These are phyloP conservation scores for Pleurotus platypus DNA, from an alignment of 768 basidiomycete species.

Conservation along the genomic window DNA sequence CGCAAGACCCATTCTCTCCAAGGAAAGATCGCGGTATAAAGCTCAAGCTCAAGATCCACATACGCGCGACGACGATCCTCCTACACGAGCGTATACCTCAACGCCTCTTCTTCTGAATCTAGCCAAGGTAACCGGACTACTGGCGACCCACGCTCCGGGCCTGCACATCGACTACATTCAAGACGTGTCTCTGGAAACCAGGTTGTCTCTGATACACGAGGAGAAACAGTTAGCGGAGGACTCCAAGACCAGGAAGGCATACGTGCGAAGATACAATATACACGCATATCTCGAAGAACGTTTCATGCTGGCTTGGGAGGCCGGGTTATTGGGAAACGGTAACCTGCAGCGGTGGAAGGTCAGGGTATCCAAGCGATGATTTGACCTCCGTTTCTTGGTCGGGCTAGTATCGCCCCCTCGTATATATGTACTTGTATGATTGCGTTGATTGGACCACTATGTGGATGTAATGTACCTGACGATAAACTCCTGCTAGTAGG, in stretches of 20 bases:
- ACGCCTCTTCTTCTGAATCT: constrained; percentile 35
- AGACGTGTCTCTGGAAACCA: constrained; percentile 37
- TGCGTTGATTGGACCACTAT: background rate
- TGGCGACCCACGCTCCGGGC: constrained; percentile 23
- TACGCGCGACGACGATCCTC: background rate
- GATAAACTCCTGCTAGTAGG: constrained; percentile 40
- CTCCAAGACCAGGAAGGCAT: constrained; percentile 17
- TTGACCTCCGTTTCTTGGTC: background rate
- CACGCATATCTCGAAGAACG: constrained; percentile 42
- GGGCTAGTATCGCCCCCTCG: background rate
- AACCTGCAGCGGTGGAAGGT: constrained; percentile 47
- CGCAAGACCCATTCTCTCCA: background rate
- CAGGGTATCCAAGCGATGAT: constrained; percentile 20
- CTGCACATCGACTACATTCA: constrained; percentile 28
- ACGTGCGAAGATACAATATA: constrained; percentile 28
- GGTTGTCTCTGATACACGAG: constrained; percentile 18
- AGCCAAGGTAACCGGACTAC: constrained; percentile 30
- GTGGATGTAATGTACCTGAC: background rate
- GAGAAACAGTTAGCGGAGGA: constrained; percentile 25
- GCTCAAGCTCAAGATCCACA: background rate
- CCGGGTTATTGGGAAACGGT: constrained; percentile 41
- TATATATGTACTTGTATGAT: constrained; percentile 4
- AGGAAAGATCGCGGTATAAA: background rate
- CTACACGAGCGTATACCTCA: constrained; percentile 21
- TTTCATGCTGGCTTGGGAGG: constrained; percentile 50